Evolutionary conservation across 1,139 yeast genomes (phyloP).

Genomic region (Suhomyces chickasaworum): DNA sequence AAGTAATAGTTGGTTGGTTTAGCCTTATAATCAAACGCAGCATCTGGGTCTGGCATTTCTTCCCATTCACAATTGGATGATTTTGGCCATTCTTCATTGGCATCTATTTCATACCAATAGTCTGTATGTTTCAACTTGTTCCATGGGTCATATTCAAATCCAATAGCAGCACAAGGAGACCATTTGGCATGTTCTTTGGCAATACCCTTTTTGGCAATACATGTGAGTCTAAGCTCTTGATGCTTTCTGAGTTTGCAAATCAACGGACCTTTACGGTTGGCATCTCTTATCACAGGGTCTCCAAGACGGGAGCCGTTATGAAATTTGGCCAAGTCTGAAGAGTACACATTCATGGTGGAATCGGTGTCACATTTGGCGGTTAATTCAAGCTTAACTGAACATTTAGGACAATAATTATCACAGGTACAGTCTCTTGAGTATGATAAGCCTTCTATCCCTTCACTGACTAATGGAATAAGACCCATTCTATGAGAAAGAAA

Average conservation of each 20-base stretch:
- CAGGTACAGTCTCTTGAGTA: slow-evolving; percentile 96
- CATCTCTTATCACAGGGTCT: slow-evolving; percentile 80
- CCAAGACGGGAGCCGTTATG: slow-evolving; percentile 61
- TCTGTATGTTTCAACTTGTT: slow-evolving; percentile 94
- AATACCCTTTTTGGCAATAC: slow-evolving; percentile 97
- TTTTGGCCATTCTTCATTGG: slow-evolving; percentile 90
- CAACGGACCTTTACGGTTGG: slow-evolving; percentile 76
- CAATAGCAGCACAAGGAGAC: slow-evolving; percentile 97
- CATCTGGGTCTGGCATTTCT: slow-evolving; percentile 90
- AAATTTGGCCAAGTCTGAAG: slow-evolving; percentile 72
- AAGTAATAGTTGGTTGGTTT: slow-evolving; percentile 79
- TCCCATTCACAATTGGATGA: slow-evolving; percentile 92
- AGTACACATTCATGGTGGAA: slow-evolving; percentile 84
- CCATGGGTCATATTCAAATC: slow-evolving; percentile 99
- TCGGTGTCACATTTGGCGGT: slow-evolving; percentile 89
- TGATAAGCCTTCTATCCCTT: slow-evolving; percentile 75
- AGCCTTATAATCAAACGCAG: slow-evolving; percentile 82
- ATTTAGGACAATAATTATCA: slow-evolving; percentile 94
- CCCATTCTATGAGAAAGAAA: slow-evolving; percentile 93
- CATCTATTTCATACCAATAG: slow-evolving; percentile 92
- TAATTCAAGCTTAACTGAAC: slow-evolving; percentile 84
- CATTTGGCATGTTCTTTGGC: slow-evolving; percentile 98
- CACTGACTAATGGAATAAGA: slow-evolving; percentile 81
- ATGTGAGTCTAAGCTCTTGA: slow-evolving; percentile 84
- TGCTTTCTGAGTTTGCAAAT: slow-evolving; percentile 90